Base-by-base conservation (phyloP, 352 stramenopile species). In the Stramenopiles sp. region DNA sequence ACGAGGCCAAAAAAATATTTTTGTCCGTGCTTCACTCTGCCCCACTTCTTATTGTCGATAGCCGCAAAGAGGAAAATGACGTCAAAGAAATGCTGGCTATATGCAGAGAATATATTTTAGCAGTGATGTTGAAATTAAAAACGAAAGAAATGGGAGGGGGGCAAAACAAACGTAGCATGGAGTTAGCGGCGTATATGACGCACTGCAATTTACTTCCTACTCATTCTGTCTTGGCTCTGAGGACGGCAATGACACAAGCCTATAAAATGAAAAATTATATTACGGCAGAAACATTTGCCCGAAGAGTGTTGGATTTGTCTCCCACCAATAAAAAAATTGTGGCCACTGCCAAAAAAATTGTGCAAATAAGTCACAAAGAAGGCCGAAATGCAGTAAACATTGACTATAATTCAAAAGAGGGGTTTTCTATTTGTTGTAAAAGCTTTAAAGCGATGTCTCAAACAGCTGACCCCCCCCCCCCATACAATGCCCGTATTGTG, bases 251-350 rank as follows among this genome's bases (percentile, higher is more conserved):
- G 95, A 96, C 92, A 53, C 94, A 93, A 76, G 89, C 95, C 35
- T 99, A 98, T 84, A 99, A 99, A 84, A 89, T 95, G 76, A 97
- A 97, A 84, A 99, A 99, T 81, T 99, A 96, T 78, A 98, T 99
- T 83, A 94, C 92, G 25, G 95, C 95, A 30, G 94, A 94, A 37
- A 95, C 90, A 75, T 99, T 99, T 85, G 96, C 94, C n/a, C 89
- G 93, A 43, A 89, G 95, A n/a, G 79, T 99, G 79, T 83, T 99
- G 31, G 94, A 98, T 79, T 92, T 98, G 68, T 92, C 91, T 34
- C 94, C 99, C 78, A 94, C 98, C 36, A 91, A 87, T 71, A 94
- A n/a, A n/a, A n/a, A n/a, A n/a, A n/a, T n/a, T n/a, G n/a, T n/a
- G n/a, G n/a, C n/a, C n/a, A n/a, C n/a, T n/a, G n/a, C 92, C 78